These are phyloP conservation scores for Boletus vermiculosoides DNA, from an alignment of 768 basidiomycete species.

Conservation along the genomic window DNA sequence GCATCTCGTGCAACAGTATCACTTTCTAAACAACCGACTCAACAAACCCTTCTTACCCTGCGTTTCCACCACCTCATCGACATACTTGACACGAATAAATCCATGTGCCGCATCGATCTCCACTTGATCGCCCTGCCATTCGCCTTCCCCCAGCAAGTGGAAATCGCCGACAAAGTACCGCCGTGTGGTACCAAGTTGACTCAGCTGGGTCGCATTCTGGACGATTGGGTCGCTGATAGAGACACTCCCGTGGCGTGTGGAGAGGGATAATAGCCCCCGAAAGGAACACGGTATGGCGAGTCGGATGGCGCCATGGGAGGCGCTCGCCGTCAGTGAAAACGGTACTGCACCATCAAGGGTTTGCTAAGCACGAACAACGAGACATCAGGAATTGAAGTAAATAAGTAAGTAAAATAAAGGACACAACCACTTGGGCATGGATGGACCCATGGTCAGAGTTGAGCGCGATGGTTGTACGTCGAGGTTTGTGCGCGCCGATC, in stretches of 20 bases:
- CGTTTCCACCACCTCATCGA: slow-evolving; percentile 9
- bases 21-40: slow-evolving; percentile 18
- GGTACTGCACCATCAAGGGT: slow-evolving; percentile 12
- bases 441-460: slow-evolving; percentile 17
- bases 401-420: not conserved
- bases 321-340: slow-evolving; percentile 13
- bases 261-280: slow-evolving; percentile 17
- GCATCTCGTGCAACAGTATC: not conserved
- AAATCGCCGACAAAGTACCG: slow-evolving; percentile 31
- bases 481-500: slow-evolving; percentile 5
- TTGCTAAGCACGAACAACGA: slow-evolving; percentile 2
- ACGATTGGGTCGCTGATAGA: slow-evolving; percentile 14
- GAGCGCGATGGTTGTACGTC: slow-evolving; percentile 25
- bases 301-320: slow-evolving; percentile 14
- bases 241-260: slow-evolving; percentile 20
- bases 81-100: slow-evolving; percentile 19
- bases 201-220: slow-evolving; percentile 18
- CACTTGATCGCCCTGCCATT: slow-evolving; percentile 25
- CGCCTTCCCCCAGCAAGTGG: slow-evolving; percentile 7
- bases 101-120: slow-evolving; percentile 19
- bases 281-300: slow-evolving; percentile 24
- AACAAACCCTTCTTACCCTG: slow-evolving; percentile 18
- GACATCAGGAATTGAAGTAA: not conserved
- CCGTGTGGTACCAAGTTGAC: slow-evolving; percentile 16
- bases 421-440: slow-evolving; percentile 20